Percentiles rank a stretch among this genome's conserved stretches.
Conservation (phyloP, 169 alveolate species). For the Plasmodium knowlesi region DNA sequence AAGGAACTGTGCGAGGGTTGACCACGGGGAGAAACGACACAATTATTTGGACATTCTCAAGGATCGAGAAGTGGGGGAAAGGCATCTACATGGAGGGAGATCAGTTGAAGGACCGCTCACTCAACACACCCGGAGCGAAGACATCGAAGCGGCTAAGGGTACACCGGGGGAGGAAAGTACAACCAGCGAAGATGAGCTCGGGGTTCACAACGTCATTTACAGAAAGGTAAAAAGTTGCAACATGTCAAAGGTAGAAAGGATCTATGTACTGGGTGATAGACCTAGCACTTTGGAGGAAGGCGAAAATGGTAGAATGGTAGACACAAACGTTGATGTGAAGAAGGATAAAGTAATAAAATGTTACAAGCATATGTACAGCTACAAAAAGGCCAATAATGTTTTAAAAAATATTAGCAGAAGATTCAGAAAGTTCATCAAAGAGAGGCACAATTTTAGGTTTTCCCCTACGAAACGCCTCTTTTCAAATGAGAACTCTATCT, state of each 20-base stretch:
- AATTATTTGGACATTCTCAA: background rate
- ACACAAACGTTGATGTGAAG: background rate
- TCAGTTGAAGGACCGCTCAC: background rate
- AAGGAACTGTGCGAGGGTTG: background rate
- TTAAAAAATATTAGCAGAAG: conserved; percentile 19
- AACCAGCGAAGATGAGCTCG: background rate
- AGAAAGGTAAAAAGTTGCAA: conserved; percentile 14
- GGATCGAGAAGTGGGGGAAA: background rate
- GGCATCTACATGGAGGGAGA: background rate
- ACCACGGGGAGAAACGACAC: background rate
- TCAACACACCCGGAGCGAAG: background rate
- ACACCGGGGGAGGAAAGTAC: background rate
- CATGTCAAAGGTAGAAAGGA: conserved; percentile 22
- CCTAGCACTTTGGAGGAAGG: background rate
- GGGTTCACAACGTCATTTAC: background rate
- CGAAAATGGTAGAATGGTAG: background rate
- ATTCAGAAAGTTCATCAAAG: conserved; percentile 59
- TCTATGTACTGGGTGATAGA: background rate
- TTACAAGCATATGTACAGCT: conserved; percentile 16
- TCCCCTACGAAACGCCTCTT: background rate
- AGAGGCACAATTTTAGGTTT: conserved; percentile 55
- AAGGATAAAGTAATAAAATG: background rate
- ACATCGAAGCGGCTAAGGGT: background rate
- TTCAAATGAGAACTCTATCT: conserved; percentile 49
- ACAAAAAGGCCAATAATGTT: conserved; percentile 36